Conservation (phyloP, 805 yeast genomes). For the Wickerhamiella australiensis region DNA sequence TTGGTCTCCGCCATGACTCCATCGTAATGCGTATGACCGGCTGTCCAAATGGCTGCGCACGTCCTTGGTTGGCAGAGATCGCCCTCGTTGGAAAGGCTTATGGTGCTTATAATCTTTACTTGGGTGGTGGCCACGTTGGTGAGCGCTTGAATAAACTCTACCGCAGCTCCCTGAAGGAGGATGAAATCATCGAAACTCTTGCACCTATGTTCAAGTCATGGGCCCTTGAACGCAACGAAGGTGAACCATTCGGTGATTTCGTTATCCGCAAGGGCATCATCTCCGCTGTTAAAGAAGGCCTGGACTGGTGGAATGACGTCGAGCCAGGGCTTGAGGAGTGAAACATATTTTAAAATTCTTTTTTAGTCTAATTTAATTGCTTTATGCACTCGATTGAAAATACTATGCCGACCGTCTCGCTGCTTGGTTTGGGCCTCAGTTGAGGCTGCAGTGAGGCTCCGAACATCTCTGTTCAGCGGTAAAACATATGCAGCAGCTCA, state of each 20-base stretch:
- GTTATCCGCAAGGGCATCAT: constrained; percentile 77
- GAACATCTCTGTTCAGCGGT: too few relatives aligned
- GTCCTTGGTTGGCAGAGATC: constrained; percentile 96
- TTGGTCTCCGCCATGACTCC: constrained; percentile 87
- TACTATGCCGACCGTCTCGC: too few relatives aligned
- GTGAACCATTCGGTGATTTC: constrained; percentile 94
- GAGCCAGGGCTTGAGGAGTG: constrained; percentile 24
- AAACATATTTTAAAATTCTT: background rate
- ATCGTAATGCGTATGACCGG: constrained; percentile 98
- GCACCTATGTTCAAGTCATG: constrained; percentile 86
- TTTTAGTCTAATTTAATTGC: background rate
- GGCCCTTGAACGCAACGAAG: constrained; percentile 82
- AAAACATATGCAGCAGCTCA: too few relatives aligned
- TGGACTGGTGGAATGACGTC: constrained; percentile 86
- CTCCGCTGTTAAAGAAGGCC: constrained; percentile 80
- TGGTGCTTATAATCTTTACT: constrained; percentile 84
- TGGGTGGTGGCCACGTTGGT: constrained; percentile 94
- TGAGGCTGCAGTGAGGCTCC: too few relatives aligned
- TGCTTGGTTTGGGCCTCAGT: too few relatives aligned
- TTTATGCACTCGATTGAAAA: too few relatives aligned
- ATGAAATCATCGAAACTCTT: constrained; percentile 64
- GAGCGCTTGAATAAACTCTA: constrained; percentile 83
- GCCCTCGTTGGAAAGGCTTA: constrained; percentile 92
- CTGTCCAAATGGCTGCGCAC: constrained; percentile 96
- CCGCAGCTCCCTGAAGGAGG: constrained; percentile 80